Evolutionary conservation across 225 moss, liverwort and hornwort species (phyloP), one percentile per base, ranked within the genome.

Genomic region (Antitrichia curtipendula): DNA sequence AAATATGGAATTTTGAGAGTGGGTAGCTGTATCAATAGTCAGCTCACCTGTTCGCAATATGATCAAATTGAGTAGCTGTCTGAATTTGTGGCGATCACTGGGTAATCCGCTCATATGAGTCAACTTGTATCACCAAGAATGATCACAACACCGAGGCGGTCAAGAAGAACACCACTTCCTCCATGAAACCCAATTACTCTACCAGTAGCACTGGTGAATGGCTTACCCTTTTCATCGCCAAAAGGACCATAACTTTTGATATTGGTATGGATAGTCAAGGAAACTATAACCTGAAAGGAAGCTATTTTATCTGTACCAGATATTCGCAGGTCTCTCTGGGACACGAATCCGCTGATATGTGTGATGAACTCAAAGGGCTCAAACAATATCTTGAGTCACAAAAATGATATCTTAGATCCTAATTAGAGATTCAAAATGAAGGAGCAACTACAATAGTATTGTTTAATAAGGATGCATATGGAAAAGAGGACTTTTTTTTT

Each of bases 171-270:
- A 75, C 75, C 36, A 53, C 9, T 0, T 2, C 75, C 0, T 75
- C 36, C 53, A 36, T 75, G 53, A 36, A 75, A 75, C 7, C 53
- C 75, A 53, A 53, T 19, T 22, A 75, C 36, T 53, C 36, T 75
- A 14, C 75, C 75, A 0, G 0, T 52, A 0, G 0, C 6, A 75
- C 53, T 52, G 1, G 3, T 1, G 0, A 75, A 75, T 75, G 53
- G 14, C 23, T 75, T 14, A 22, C 52, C 75, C 2, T 14, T 2
- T 52, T 75, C 36, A 22, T 75, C 2, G 2, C 75, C 52, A 36
- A 20, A 75, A 36, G 75, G 75, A 34, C 52, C 52, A 75, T 36
- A 50, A 32, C 21, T 75, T 21, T 75, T 75, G 34, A 50, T 34
- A 12, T 75, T 75, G 31, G 50, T 75, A 52, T 75, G 36, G 23